Conservation (phyloP, 345 rosid genomes). For the Arabis hirsuta region DNA sequence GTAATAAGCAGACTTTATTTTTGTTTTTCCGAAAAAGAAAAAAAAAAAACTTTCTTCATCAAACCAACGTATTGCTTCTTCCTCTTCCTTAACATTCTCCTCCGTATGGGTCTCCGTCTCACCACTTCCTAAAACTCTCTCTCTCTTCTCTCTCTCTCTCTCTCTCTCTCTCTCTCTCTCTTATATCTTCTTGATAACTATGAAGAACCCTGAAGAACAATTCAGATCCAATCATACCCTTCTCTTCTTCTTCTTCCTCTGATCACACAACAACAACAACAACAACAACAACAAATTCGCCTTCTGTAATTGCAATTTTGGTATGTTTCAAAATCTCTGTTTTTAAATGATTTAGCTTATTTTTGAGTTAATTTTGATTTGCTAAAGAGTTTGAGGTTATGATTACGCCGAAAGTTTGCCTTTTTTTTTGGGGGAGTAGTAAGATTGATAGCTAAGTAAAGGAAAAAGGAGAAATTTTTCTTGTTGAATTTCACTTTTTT, state of each 20-base stretch:
- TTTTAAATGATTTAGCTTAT: background rate
- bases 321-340: slow-evolving; percentile 19
- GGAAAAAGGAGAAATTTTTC: background rate
- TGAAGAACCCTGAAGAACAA: slow-evolving; percentile 29
- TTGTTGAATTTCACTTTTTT: slow-evolving; percentile 27
- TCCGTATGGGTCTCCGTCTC: slow-evolving; percentile 45
- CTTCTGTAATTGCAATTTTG: slow-evolving; percentile 22
- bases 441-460: slow-evolving; percentile 47
- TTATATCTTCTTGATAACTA: slow-evolving; percentile 32
- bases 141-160: slow-evolving; percentile 7
- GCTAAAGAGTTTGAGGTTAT: slow-evolving; percentile 18
- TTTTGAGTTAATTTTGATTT: slow-evolving; percentile 1
- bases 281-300: slow-evolving; percentile 19
- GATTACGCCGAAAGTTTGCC: slow-evolving; percentile 35
- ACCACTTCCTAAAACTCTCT: slow-evolving; percentile 28
- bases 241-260: slow-evolving; percentile 42
- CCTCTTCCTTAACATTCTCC: slow-evolving; percentile 33
- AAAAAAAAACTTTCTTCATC: slow-evolving; percentile 32
- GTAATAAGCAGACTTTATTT: slow-evolving; percentile 36
- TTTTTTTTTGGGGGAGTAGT: slow-evolving; percentile 32
- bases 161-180: slow-evolving; percentile 32
- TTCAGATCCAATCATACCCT: slow-evolving; percentile 43
- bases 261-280: slow-evolving; percentile 11
- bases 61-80: slow-evolving; percentile 35
- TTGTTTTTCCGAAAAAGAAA: slow-evolving; percentile 21